Base-by-base conservation (phyloP, 2,329 filamentous ascomycete species). In the Blastomyces percursus region DNA sequence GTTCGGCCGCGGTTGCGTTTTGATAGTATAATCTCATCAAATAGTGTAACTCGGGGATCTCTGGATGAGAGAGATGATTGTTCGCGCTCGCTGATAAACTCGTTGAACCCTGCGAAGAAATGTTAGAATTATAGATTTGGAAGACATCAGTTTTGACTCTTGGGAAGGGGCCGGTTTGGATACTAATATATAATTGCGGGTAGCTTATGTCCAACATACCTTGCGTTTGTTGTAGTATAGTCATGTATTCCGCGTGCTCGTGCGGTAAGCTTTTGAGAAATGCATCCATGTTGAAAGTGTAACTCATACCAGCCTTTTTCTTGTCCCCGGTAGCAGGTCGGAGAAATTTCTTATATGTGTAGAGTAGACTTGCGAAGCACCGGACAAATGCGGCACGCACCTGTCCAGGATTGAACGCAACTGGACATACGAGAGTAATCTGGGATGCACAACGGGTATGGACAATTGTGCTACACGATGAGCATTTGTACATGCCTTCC, bases 351-450 rank as follows among this genome's bases (percentile, higher is more conserved):
- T 86, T 82, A 70, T 88, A 88, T 0, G 86, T 88, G 73, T 87
- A 88, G 66, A 88, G 80, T 63, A 88, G 75, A 68, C 84, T 87
- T 40, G 86, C 85, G 68, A 88, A 87, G 73, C 84, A 87, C 69
- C 86, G 79, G 40, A 87, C 85, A 69, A 88, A 88, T 0, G 85
- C 86, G 19, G 86, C 85, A 21, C 85, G 82, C 51, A 88, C 78
- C 71, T 87, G 85, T 66, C 87, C 85, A 8, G 85, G 80, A 64
- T 84, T 81, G 76, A 88, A 88, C 2, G 84, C 85, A 16, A 81
- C 79, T n/a, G 85, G 83, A 70, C 86, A 88, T 16, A 86, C 83
- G n/a, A 87, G 72, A 65, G 81, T 84, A 54, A 88, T 81, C 62
- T 81, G 77, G n/a, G 77, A 74, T 2, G 82, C 78, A 71, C 86